Percentiles rank a stretch among this genome's conserved stretches.
Conservation (phyloP, 768 basidiomycete species). For the Lactarius trivialis region DNA sequence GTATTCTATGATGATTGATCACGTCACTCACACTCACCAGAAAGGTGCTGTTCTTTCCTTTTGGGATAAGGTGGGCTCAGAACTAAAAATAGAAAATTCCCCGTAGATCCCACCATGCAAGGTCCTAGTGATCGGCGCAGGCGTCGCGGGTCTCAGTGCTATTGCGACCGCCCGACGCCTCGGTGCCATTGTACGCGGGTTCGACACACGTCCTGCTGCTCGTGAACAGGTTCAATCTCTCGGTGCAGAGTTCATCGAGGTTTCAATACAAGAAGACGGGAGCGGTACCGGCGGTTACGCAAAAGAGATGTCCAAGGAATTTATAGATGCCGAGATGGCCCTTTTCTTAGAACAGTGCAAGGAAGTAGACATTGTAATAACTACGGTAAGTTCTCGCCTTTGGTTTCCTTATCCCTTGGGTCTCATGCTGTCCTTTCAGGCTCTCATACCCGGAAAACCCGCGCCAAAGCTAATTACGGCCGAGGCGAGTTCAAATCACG, state of each 20-base stretch:
- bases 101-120: conserved; percentile 77
- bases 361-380: conserved; percentile 85
- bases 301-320: conserved; percentile 87
- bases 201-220: conserved; percentile 79
- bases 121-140: conserved; percentile 81
- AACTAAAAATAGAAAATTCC: conserved; percentile 1
- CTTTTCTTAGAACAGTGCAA: conserved; percentile 84
- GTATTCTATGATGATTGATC: neutral
- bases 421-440: conserved; percentile 34
- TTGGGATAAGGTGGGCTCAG: neutral
- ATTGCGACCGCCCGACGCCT: conserved; percentile 79
- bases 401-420: neutral
- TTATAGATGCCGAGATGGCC: conserved; percentile 82
- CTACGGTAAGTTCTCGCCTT: conserved; percentile 46
- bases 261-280: conserved; percentile 73
- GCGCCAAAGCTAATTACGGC: conserved; percentile 80
- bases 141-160: conserved; percentile 83
- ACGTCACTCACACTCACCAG: conserved; percentile 26
- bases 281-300: conserved; percentile 81
- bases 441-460: conserved; percentile 79
- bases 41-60: conserved; percentile 33
- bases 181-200: conserved; percentile 84
- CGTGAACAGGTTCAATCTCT: conserved; percentile 87
- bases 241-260: conserved; percentile 87
- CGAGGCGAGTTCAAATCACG: conserved; percentile 34